Evolutionary conservation across 371 early-diverging fungal species (phyloP), one percentile per base, ranked within the genome.

Genomic region (Syncephalastrum monosporum): DNA sequence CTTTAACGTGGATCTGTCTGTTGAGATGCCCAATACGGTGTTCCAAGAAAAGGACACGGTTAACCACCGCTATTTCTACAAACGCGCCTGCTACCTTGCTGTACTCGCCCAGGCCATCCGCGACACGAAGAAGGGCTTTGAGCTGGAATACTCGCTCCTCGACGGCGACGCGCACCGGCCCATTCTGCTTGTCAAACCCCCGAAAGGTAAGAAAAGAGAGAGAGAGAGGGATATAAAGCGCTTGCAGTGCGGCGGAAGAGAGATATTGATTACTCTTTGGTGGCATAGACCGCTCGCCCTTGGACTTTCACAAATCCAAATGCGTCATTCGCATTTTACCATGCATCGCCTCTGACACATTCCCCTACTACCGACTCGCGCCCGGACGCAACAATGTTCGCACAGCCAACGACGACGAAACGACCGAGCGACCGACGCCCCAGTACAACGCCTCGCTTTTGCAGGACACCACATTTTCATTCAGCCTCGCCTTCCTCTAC

Each of bases 51-150:
- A 96, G 67, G 99, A 98, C 68, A 83, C 89, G 61, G 64, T 95
- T 67, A 96, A 98, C 81, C 83, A 90, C 69, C 83, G 97, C 50
- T 98, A 98, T 69, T 92, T 95, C 63, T 83, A 95, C 74, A 98
- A 98, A 68, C 87, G 98, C 45, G 90, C 96, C 0, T 96, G 88
- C 64, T 98, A 95, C 67, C 71, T 97, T 41, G 83, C 94, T 1
- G 82, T 81, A 12, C 69, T 91, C 25, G 82, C 85, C 1, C 59
- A 68, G 12, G 79, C 82, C 1, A 68, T 89, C 38, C 54, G 69
- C 25, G 67, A 75, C 12, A 77, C 82, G 14, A 77, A 79, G n/a
- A 72, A 84, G 21, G 76, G 70, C 10, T 81, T 88, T 50, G 57
- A 69, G 5, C 55, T 90, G 12, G 84, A 78, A 66, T 91, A 82